These are phyloP conservation scores for Angomonas desouzai DNA, from an alignment of 208 protist genomes.

Conservation along the genomic window DNA sequence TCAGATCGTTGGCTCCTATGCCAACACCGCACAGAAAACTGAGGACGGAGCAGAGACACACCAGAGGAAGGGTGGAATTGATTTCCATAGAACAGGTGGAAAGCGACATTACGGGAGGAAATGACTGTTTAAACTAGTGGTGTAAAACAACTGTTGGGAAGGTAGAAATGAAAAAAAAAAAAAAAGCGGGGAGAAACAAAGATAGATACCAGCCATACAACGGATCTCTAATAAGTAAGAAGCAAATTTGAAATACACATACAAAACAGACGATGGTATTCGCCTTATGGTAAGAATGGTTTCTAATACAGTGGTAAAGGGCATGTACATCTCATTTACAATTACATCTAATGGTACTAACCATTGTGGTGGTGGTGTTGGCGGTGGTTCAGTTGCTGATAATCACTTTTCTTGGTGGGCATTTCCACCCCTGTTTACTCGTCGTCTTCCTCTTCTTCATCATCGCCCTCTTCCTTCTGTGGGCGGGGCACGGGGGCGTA, in stretches of 20 bases:
- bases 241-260: too few relatives aligned
- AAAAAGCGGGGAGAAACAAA: too few relatives aligned
- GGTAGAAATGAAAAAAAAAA: conserved; percentile 13
- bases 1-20: conserved; percentile 81
- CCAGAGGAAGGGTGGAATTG: conserved; percentile 65
- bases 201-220: too few relatives aligned
- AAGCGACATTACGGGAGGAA: conserved; percentile 10
- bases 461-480: conserved; percentile 65
- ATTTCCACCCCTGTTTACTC: too few relatives aligned
- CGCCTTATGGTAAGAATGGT: background rate
- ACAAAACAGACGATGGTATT: too few relatives aligned
- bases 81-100: conserved; percentile 51
- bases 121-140: background rate
- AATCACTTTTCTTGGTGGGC: too few relatives aligned
- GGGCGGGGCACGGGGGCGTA: conserved; percentile 74
- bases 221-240: too few relatives aligned
- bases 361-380: too few relatives aligned
- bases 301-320: background rate
- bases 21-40: conserved; percentile 82
- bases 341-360: background rate
- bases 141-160: background rate
- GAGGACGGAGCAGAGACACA: conserved; percentile 67
- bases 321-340: conserved; percentile 6
- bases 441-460: conserved; percentile 49
- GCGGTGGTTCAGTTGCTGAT: too few relatives aligned